Base-by-base conservation (phyloP, 371 early-diverging fungal species). In the Apophysomyces elegans region DNA sequence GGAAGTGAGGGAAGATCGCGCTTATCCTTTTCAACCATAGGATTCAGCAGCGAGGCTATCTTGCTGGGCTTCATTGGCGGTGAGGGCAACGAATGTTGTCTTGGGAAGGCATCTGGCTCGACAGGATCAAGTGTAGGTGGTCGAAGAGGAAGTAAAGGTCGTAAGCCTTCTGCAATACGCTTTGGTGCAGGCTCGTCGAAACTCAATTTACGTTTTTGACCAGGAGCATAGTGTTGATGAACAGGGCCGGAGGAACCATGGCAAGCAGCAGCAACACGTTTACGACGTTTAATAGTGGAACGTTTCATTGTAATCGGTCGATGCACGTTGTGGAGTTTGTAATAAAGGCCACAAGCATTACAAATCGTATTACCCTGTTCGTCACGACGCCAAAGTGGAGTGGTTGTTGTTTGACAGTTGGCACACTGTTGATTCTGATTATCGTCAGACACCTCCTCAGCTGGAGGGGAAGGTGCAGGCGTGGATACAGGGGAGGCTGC, bases 281-380 rank as follows among this genome's bases (percentile, higher is more conserved):
- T 83, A 57, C 88, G 78, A 26, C 86, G 76, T 66, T 85, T 84
- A 64, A 87, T 86, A 32, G 80, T 83, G 4, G 81, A 76, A 7
- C 82, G 75, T 64, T 83, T 82, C 84, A 87, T 82, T 35, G 74
- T 78, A 26, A 81, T 73, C 5, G 84, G 90, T 7, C 90, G 84
- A 56, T 84, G 86, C 8, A 80, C 75, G 65, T 71, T 78, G 67
- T 95, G 94, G 7, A 91, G 73, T 65, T 88, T 89, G 64, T 83
- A 88, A 67, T 93, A 94, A 38, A 95, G 79, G 39, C 93, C 93
- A 71, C 93, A 94, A 0, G 93, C 93, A 72, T 93, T 93, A 79
- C 94, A 93, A 43, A 92, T 82, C 18, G 82, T 74, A 37, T 88
- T 81, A 7, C 90, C 91, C 37, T 84, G 74, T 60, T 80, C 84